These are phyloP conservation scores for Micromonas pusilla DNA, from an alignment of 139 green algal genomes.

Conservation along the genomic window DNA sequence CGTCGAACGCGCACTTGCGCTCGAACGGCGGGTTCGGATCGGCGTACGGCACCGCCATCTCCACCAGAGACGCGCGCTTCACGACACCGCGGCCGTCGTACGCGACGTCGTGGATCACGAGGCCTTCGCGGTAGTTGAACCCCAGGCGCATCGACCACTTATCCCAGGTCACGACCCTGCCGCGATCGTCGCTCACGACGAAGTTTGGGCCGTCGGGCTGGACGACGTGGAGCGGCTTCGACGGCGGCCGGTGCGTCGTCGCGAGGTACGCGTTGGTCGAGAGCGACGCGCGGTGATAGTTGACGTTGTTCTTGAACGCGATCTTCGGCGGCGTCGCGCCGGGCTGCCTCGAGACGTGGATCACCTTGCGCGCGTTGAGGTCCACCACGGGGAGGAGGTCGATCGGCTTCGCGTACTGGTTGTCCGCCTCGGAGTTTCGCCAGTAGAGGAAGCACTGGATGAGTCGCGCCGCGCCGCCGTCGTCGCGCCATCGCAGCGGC, in stretches of 20 bases:
- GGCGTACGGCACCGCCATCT: constrained; percentile 44
- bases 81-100: constrained; percentile 27
- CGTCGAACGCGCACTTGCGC: constrained; percentile 43
- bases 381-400: constrained; percentile 69
- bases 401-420: constrained; percentile 70
- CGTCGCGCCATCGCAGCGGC: constrained; percentile 27
- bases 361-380: constrained; percentile 55
- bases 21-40: constrained; percentile 34
- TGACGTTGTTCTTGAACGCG: constrained; percentile 39
- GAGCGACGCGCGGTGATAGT: constrained; percentile 46
- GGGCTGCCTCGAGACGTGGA: constrained; percentile 44
- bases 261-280: constrained; percentile 18
- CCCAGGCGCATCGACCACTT: constrained; percentile 31
- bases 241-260: not conserved
- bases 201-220: constrained; percentile 54
- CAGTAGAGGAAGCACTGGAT: constrained; percentile 69
- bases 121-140: constrained; percentile 36
- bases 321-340: constrained; percentile 19
- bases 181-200: constrained; percentile 4
- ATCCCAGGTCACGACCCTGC: constrained; percentile 28
- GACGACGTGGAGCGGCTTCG: constrained; percentile 65
- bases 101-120: constrained; percentile 33
- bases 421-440: constrained; percentile 49
- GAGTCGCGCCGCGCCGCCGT: constrained; percentile 33
- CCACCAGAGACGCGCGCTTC: constrained; percentile 28